A percentile compares a stretch with the other conserved stretches of the same genome.
phyloP scores from a whole-genome alignment of 306 rosid genomes.

The Hippophae gyantsensis region DNA sequence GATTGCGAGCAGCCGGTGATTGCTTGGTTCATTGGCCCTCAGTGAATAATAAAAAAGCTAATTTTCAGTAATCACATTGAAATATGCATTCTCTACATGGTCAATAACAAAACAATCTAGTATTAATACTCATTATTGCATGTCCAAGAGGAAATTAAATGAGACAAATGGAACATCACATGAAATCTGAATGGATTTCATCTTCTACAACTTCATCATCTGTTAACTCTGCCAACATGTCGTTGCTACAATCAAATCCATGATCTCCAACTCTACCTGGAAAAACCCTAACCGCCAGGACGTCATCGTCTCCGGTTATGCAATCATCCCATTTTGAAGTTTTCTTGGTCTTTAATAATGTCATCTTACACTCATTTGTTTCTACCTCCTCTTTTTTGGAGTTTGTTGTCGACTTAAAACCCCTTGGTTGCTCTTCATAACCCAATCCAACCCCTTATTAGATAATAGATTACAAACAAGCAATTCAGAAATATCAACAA shows the following conservation, averaged over 20 bases:
- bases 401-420: constrained; percentile 10
- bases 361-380: constrained; percentile 10
- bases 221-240: constrained; percentile 19
- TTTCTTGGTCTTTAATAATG: constrained; percentile 12
- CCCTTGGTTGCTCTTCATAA: constrained; percentile 7
- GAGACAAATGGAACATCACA: constrained; percentile 15
- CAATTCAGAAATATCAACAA: background rate
- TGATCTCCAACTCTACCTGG: constrained; percentile 7
- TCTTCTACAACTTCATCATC: constrained; percentile 62
- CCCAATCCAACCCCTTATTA: no score
- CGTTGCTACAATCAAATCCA: constrained; percentile 2
- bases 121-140: no score
- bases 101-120: no score
- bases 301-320: constrained; percentile 27
- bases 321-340: constrained; percentile 65
- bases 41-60: no score
- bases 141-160: no score
- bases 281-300: background rate
- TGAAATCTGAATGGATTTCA: constrained; percentile 74
- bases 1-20: no score
- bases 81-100: no score
- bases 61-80: no score
- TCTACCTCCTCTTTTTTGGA: background rate
- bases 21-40: no score
- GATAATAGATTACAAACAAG: no score